Evolutionary conservation across 805 yeast genomes (phyloP).

Genomic region (Yamadazyma tumulicola): DNA sequence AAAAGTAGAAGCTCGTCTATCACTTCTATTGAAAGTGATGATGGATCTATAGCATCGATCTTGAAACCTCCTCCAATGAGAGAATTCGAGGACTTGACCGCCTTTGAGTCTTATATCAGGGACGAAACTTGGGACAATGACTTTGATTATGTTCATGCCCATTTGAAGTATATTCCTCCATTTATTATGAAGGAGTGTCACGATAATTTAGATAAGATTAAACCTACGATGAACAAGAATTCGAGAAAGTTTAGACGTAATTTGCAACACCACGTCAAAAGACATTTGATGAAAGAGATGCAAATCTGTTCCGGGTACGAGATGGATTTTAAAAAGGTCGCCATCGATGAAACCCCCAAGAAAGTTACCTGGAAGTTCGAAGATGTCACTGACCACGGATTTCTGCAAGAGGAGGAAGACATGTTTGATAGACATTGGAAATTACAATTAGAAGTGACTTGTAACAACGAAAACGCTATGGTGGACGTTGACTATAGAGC

Average conservation of each 20-base stretch:
- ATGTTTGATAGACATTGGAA: slow-evolving; percentile 55
- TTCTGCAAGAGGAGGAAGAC: slow-evolving; percentile 44
- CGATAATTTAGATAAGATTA: slow-evolving; percentile 66
- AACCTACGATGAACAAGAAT: slow-evolving; percentile 68
- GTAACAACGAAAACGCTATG: slow-evolving; percentile 64
- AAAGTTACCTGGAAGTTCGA: slow-evolving; percentile 60
- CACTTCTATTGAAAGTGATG: slow-evolving; percentile 34
- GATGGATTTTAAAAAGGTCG: slow-evolving; percentile 47
- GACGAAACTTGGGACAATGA: slow-evolving; percentile 79
- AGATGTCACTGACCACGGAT: slow-evolving; percentile 58
- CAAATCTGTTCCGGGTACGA: slow-evolving; percentile 57
- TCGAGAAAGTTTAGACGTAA: slow-evolving; percentile 70
- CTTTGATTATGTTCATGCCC: slow-evolving; percentile 65
- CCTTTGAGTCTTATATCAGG: slow-evolving; percentile 61
- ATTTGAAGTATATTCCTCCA: slow-evolving; percentile 68
- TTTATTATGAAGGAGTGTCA: slow-evolving; percentile 65
- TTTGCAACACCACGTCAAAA: slow-evolving; percentile 70
- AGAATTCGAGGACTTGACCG: slow-evolving; percentile 58
- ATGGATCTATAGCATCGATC: slow-evolving; percentile 23
- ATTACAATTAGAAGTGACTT: slow-evolving; percentile 58
- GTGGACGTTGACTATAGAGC: slow-evolving; percentile 65
- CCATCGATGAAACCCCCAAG: slow-evolving; percentile 47
- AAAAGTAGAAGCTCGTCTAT: slow-evolving; percentile 37
- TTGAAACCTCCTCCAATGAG: slow-evolving; percentile 40
- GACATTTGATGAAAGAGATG: slow-evolving; percentile 67